Evolutionary conservation across 2,329 filamentous ascomycete species (phyloP), one percentile per base, ranked within the genome.

Genomic region (Ophiostoma pallidulum): DNA sequence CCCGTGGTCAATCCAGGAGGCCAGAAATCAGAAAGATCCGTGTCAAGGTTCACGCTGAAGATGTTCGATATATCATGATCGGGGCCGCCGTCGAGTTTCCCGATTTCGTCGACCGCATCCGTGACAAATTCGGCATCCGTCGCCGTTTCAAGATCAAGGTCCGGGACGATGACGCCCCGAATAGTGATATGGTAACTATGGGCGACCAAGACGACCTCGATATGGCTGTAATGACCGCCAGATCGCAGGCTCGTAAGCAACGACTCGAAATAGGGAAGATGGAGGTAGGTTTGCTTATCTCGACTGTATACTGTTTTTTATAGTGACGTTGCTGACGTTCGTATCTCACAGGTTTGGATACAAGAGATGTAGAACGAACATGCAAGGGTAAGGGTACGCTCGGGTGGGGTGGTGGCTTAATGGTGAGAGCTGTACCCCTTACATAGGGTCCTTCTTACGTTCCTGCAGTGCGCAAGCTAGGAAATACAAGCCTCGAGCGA

Each of bases 141-240:
- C 70, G 82, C 52, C 78, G 79, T 49, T 91, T 96, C 70, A 94
- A 90, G 73, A 83, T 96, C 66, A 92, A 92, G 71, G 79, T 90
- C 57, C 79, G 77, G 59, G 88, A 94, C 54, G 92, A 97, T 57
- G 84, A 87, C 56, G 65, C 71, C 51, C 76, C 77, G 1, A 74
- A 83, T 47, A 37, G 85, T 3, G 91, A 97, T 60, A 91, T 96
- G 85, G 94, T 98, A 60, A 96, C 91, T 28, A 84, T 98, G 78
- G 89, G 85, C 26, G 92, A 98, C 64, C 87, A 96, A 64, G 92
- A 98, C 60, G 92, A 98, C 68, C 67, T 96, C 53, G 90, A 97
- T 43, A 86, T 96, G 80, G 81, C 87, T 24, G 74, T 97, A 46
- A 75, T 78, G 63, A 76, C 72, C 40, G 81, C 82, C 7, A 86